Base-by-base conservation (phyloP, 2,329 filamentous ascomycete species). In the Nemania bipapillata region DNA sequence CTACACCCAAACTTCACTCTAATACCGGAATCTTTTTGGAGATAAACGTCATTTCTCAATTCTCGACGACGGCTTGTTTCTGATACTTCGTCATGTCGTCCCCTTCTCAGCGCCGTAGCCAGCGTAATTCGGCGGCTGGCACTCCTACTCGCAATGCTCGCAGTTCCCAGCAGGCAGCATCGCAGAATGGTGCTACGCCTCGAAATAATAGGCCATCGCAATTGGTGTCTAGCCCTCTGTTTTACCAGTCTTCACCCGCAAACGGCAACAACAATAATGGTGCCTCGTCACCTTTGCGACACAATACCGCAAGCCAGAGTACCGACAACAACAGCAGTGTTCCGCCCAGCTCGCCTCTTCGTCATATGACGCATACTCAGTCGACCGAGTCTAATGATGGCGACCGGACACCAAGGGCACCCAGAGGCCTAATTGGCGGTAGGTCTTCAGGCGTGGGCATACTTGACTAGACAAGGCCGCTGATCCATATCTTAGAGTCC, bases 151-250 rank as follows among this genome's bases (percentile, higher is more conserved):
- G 87, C 70, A 83, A 81, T 74, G 79, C 81, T 66, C 89, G 83
- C 85, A 53, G 83, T 85, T 60, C 85, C 81, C 62, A 85, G 81
- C 75, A 85, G 83, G 75, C 73, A 26, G 45, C 72, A 56, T 71
- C 72, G 64, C 67, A 77, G 72, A 76, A 73, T 68, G 72, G 63
- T 40, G 78, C 77, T 50, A 86, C 85, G 59, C 86, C 86, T 70
- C 83, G 84, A 58, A 80, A 80, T 63, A 81, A 79, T 58, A 81
- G 82, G 37, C 74, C 80, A 24, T 84, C 85, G 24, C 83, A 86
- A 73, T 83, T 90, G 70, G 87, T 88, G 4, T 96, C 93, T 3
- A 97, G 94, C 66, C 94, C 94, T 47, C 85, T 97, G 72, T 92
- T 92, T 80, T 96, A 90, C 80, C 88, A 86, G 74, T 88, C 85